Evolutionary conservation across 305 asterid species (phyloP).

Genomic region (Fraxinus floribunda): DNA sequence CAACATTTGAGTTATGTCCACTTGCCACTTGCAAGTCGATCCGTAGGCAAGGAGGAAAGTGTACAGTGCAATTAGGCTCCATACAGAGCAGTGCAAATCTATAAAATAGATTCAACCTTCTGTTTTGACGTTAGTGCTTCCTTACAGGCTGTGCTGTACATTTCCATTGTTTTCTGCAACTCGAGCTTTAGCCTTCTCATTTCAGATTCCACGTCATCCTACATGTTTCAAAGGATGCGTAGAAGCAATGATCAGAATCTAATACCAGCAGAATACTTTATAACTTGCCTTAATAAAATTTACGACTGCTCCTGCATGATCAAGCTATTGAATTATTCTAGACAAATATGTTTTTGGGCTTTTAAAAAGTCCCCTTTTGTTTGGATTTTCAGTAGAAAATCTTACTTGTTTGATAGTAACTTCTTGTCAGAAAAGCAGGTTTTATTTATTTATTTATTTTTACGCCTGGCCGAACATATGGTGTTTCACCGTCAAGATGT

Average conservation of each 20-base stretch:
- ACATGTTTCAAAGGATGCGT: background rate
- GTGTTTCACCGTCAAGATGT: background rate
- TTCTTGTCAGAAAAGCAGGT: background rate
- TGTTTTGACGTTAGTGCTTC: conserved; percentile 73
- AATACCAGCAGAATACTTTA: background rate
- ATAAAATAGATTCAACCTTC: conserved; percentile 44
- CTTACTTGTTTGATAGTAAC: background rate
- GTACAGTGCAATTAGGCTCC: background rate
- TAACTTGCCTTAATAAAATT: background rate
- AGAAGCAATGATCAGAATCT: background rate
- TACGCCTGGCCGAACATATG: background rate
- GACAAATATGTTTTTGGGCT: background rate
- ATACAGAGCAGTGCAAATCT: background rate
- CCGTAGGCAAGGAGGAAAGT: background rate
- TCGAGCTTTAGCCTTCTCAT: conserved; percentile 81
- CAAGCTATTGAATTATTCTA: background rate
- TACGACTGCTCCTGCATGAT: background rate
- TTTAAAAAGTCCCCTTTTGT: background rate
- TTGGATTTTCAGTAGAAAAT: background rate
- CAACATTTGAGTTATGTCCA: background rate
- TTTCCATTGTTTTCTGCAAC: conserved; percentile 75
- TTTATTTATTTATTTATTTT: background rate
- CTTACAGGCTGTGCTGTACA: conserved; percentile 84
- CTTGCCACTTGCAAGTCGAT: background rate
- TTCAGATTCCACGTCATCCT: conserved; percentile 77